Base-by-base conservation (phyloP, 2,329 filamentous ascomycete genomes). In the Diaporthe sp. region DNA sequence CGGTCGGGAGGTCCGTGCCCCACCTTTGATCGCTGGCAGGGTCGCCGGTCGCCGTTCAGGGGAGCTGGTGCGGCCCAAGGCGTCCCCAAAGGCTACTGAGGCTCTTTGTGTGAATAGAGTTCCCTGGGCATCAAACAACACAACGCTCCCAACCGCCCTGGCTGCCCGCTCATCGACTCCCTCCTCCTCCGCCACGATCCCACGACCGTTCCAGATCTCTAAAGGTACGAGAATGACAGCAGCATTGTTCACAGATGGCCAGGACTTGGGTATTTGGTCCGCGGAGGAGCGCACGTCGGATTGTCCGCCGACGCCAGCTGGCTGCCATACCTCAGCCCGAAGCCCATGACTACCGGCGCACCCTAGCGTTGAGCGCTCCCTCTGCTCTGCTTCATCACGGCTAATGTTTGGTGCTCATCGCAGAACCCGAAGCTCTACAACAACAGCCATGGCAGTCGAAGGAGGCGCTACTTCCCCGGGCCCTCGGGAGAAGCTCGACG, bases 401-500 rank as follows among this genome's bases (percentile, higher is more conserved):
- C 73, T 75, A 53, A 76, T 22, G 2, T 22, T 31, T 28, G 31
- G 15, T 34, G 22, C 17, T 69, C 49, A 4, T 49, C 15, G 12
- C 28, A 62, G 39, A 44, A 37, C 42, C 39, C 61, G 46, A 58
- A 58, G n/a, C 58, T 17, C 17, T 25, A 58, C 25, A 17, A 34
- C 49, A 31, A 57, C 42, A 69, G 53, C 73, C 53, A 77, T 77
- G 75, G 73, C 65, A 69, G 65, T 67, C 34, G 75, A 77, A 70
- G 68, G 67, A 68, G 69, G 69, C 67, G 79, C 78, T 82, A 84
- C 65, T 53, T 83, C 87, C 78, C 85, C 88, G 75, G 88, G 89
- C 76, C 87, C 90, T 81, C 89, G 91, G 82, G 92, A 94, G 83
- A 95, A 95, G 90, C 91, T 95, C 72, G 94, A 96, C 84, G 97